Evolutionary conservation across 768 basidiomycete species (phyloP), one percentile per base, ranked within the genome.

Genomic region (Mycena sanguinolenta): DNA sequence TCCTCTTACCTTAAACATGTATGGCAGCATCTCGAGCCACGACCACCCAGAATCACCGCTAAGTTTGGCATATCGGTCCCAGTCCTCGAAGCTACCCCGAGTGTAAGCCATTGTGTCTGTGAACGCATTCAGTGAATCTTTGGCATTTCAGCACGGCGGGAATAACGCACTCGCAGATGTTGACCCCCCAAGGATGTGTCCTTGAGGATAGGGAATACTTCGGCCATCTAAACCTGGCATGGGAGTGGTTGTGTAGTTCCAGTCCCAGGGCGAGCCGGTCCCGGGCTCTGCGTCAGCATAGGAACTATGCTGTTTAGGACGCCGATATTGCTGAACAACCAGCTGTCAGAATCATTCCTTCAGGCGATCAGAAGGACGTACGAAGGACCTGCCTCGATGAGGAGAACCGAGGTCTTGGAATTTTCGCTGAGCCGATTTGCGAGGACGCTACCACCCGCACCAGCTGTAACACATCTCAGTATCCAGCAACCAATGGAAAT

Each of bases 31-130:
- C 7, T 62, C 70, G 2, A 67, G 65, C 75, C 78, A 79, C 1
- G 73, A 71, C 89, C 90, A 91, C 5, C 82, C 82, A 1, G 79
- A 60, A 44, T 89, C 86, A 10, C 84, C n/a, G n/a, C n/a, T n/a
- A n/a, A n/a, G n/a, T n/a, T n/a, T n/a, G n/a, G n/a, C n/a, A n/a
- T n/a, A n/a, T n/a, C n/a, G n/a, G n/a, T n/a, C n/a, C n/a, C n/a
- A n/a, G n/a, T n/a, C n/a, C n/a, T n/a, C n/a, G n/a, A n/a, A n/a
- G n/a, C n/a, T n/a, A n/a, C n/a, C n/a, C n/a, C n/a, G n/a, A n/a
- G n/a, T n/a, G n/a, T n/a, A n/a, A n/a, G n/a, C n/a, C n/a, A n/a
- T n/a, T n/a, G n/a, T n/a, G n/a, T n/a, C n/a, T n/a, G n/a, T n/a
- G 14, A 14, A 14, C 36, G 6, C 14, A 6, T 6, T 38, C 36